phyloP scores from a whole-genome alignment of 305 asterid species.

The Ilex paraguariensis region DNA sequence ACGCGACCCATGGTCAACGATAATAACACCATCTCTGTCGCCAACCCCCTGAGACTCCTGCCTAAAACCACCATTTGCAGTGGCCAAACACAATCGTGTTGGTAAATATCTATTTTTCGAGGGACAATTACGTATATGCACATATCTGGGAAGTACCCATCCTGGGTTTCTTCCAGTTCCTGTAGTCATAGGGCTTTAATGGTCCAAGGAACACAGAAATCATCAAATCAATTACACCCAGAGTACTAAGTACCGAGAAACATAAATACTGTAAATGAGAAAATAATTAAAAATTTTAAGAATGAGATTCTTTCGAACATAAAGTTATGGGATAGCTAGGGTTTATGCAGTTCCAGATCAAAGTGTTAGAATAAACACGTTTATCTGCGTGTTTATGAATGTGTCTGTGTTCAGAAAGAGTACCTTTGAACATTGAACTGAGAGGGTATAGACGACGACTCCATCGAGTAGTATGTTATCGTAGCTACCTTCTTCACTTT shows the following conservation, averaged over 20 bases:
- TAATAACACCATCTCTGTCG: slow-evolving; percentile 71
- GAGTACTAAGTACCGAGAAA: neutral
- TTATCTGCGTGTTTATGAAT: neutral
- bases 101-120: slow-evolving; percentile 33
- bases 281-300: neutral
- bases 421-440: slow-evolving; percentile 44
- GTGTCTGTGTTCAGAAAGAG: neutral
- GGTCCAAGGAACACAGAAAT: slow-evolving; percentile 6
- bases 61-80: slow-evolving; percentile 53
- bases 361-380: neutral
- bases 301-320: neutral
- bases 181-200: slow-evolving; percentile 30
- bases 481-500: too few species aligned
- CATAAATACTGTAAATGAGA: neutral
- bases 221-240: neutral
- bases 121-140: slow-evolving; percentile 41
- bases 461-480: slow-evolving; percentile 31
- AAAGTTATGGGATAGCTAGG: neutral
- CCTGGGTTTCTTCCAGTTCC: slow-evolving; percentile 31
- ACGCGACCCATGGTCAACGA: slow-evolving; percentile 97
- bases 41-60: slow-evolving; percentile 39
- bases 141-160: slow-evolving; percentile 30
- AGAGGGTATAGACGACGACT: slow-evolving; percentile 37
- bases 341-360: neutral
- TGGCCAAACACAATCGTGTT: slow-evolving; percentile 51